Conservation (phyloP, 2,329 filamentous ascomycete species). For the Apiospora aurea region DNA sequence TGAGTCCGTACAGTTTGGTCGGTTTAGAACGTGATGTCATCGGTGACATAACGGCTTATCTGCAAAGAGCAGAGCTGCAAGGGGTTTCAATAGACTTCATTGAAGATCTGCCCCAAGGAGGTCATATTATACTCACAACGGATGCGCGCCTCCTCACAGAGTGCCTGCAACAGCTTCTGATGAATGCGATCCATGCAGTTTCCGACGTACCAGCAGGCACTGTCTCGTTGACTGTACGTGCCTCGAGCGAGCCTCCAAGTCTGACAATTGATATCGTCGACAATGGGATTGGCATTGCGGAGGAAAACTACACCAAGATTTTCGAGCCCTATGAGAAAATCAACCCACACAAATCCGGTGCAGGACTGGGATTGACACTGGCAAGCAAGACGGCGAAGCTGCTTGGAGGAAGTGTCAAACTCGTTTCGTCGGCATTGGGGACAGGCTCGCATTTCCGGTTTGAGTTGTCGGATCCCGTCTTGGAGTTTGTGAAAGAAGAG, state of each 20-base stretch:
- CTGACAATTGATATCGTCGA: constrained; percentile 25
- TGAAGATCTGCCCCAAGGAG: background rate
- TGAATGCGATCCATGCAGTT: constrained; percentile 25
- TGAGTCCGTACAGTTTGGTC: constrained; percentile 21
- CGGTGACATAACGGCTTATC: constrained; percentile 10
- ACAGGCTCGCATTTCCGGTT: constrained; percentile 25
- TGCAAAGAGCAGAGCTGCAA: background rate
- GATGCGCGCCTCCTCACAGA: constrained; percentile 24
- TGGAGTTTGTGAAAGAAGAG: background rate
- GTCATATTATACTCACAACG: constrained; percentile 20
- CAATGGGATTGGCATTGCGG: constrained; percentile 24
- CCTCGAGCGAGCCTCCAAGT: background rate
- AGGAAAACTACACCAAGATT: constrained; percentile 10
- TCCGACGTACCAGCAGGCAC: background rate
- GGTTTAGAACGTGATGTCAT: constrained; percentile 24
- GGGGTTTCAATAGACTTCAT: constrained; percentile 24
- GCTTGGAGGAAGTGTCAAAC: constrained; percentile 21
- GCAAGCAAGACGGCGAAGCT: constrained; percentile 24
- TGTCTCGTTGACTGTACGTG: constrained; percentile 14
- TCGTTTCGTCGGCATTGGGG: constrained; percentile 22
- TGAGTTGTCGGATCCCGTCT: constrained; percentile 15
- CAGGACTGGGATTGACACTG: constrained; percentile 25
- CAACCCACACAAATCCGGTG: constrained; percentile 24
- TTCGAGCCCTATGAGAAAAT: constrained; percentile 28
- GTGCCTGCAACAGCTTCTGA: constrained; percentile 18